These are phyloP conservation scores for Crithidia expoeki DNA, from an alignment of 208 protist species.

Conservation along the genomic window DNA sequence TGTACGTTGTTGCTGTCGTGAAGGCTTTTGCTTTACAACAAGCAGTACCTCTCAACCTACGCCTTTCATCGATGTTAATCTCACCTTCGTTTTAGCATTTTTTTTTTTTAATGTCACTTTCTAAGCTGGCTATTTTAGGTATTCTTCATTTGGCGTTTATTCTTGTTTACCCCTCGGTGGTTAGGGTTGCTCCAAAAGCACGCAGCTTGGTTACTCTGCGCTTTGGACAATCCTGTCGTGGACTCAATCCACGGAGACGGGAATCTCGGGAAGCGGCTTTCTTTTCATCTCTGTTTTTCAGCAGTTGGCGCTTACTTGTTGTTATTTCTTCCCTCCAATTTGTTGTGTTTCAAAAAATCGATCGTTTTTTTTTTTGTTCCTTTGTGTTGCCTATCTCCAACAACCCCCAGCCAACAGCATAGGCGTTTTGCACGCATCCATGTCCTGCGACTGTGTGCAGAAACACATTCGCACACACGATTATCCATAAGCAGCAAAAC, in stretches of 20 bases:
- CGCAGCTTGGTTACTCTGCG: neutral
- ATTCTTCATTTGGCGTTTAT: neutral
- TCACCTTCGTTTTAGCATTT: neutral
- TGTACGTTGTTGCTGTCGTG: neutral
- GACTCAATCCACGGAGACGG: too few species aligned
- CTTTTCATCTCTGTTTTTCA: neutral
- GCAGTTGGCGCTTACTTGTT: neutral
- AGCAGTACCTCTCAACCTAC: neutral
- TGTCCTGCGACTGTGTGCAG: neutral
- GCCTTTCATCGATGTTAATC: neutral
- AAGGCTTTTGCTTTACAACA: neutral
- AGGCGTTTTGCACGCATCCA: constrained; percentile 1
- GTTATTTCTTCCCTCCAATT: neutral
- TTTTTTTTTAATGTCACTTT: neutral
- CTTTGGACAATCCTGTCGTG: too few species aligned
- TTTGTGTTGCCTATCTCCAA: neutral
- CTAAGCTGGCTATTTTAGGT: neutral
- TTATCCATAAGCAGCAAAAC: constrained; percentile 2
- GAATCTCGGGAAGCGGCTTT: neutral
- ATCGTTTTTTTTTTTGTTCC: neutral
- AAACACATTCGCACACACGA: constrained; percentile 13
- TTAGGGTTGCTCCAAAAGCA: neutral
- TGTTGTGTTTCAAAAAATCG: neutral
- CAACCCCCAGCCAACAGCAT: neutral
- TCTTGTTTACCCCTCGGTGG: neutral